These are phyloP conservation scores for Trametes polyzona DNA, from an alignment of 1,284 basidiomycete species.

Conservation along the genomic window DNA sequence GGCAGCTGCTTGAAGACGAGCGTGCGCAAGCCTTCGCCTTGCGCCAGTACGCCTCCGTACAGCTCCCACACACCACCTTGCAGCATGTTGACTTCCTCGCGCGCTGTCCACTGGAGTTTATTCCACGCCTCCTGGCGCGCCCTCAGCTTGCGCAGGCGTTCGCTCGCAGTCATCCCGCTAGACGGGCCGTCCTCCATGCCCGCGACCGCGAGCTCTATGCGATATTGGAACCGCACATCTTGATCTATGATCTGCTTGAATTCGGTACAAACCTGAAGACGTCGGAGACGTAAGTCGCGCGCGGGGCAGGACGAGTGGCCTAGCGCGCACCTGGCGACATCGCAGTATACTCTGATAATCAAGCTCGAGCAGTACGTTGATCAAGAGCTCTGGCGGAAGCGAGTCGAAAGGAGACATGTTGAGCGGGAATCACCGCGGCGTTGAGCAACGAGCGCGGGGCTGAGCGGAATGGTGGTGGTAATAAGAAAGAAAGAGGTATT, in stretches of 20 bases:
- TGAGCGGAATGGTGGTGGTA: too few relatives aligned
- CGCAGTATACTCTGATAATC: conserved; percentile 40
- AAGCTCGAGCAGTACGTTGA: conserved; percentile 32
- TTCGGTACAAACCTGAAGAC: conserved; percentile 47
- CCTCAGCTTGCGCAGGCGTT: conserved; percentile 47
- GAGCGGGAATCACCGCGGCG: too few relatives aligned
- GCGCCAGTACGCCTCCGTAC: conserved; percentile 61
- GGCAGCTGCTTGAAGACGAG: conserved; percentile 55
- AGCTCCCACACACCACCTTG: conserved; percentile 52
- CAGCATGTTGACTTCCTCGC: conserved; percentile 43
- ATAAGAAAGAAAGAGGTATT: too few relatives aligned
- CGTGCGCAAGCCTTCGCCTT: conserved; percentile 37
- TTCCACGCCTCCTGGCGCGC: conserved; percentile 54
- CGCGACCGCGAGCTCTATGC: conserved; percentile 53
- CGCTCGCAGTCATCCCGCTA: conserved; percentile 33
- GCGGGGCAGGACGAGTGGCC: not conserved
- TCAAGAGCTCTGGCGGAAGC: conserved; percentile 36
- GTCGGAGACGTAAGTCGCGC: not conserved
- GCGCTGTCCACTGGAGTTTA: conserved; percentile 42
- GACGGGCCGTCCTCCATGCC: conserved; percentile 52
- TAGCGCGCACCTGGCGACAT: conserved; percentile 43
- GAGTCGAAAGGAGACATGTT: too few relatives aligned
- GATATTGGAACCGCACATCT: conserved; percentile 49
- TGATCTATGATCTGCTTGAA: conserved; percentile 44
- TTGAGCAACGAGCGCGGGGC: too few relatives aligned